phyloP scores from a whole-genome alignment of 345 rosid species.

The Brassica incana region DNA sequence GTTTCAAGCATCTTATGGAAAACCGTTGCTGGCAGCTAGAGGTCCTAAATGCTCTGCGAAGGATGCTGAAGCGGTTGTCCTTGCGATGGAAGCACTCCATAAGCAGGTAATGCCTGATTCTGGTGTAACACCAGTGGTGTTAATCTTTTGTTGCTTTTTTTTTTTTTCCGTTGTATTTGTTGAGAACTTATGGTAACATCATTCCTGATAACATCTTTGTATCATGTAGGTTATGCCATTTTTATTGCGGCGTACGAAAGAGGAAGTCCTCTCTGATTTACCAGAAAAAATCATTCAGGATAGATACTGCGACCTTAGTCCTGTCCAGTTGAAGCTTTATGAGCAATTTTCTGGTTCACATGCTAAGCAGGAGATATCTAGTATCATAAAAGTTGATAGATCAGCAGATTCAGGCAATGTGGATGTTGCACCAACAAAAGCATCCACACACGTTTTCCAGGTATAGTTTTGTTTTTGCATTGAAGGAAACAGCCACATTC shows the following conservation, averaged over 20 bases:
- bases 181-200: not conserved
- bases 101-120: conserved; percentile 64
- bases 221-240: conserved; percentile 90
- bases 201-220: conserved; percentile 25
- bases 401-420: conserved; percentile 53
- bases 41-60: conserved; percentile 95
- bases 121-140: not conserved
- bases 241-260: conserved; percentile 93
- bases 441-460: conserved; percentile 97
- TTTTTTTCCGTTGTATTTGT: not conserved
- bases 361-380: conserved; percentile 87
- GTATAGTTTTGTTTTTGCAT: conserved; percentile 41
- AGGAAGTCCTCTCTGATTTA: conserved; percentile 91
- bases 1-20: conserved; percentile 98
- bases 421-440: conserved; percentile 59
- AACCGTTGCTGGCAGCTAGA: conserved; percentile 91
- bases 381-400: conserved; percentile 69
- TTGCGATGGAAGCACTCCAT: conserved; percentile 99
- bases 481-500: conserved; percentile 10
- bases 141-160: not conserved
- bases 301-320: conserved; percentile 94
- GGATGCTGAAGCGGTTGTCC: conserved; percentile 98
- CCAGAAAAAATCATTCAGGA: conserved; percentile 99
- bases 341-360: conserved; percentile 93
- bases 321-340: conserved; percentile 83